A percentile compares a stretch with the other conserved stretches of the same genome.
Evolutionary conservation across 129 eudicot genomes (phyloP).

Genomic region (sunflower (Helianthus annuus)): HanXRQr2.0-SUNRISE NC_035433.2:60371437-60371936

Average conservation of each 20-base stretch:
- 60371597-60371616: constrained; percentile 34
- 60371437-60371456: neutral
- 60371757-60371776: neutral
- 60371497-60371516: neutral
- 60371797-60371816: constrained; percentile 42
- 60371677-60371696: constrained; percentile 43
- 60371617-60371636: constrained; percentile 41
- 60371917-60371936: constrained; percentile 1
- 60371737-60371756: constrained; percentile 8
- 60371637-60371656: constrained; percentile 41
- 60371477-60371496: neutral
- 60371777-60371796: constrained; percentile 11
- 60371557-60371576: constrained; percentile 17
- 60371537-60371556: constrained; percentile 23
- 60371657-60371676: constrained; percentile 44
- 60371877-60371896: constrained; percentile 32
- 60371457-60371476: neutral
- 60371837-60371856: constrained; percentile 44
- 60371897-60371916: constrained; percentile 7
- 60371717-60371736: constrained; percentile 32
- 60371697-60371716: constrained; percentile 40
- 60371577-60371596: constrained; percentile 30
- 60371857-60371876: constrained; percentile 47
- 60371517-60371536: neutral
- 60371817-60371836: constrained; percentile 33